Conservation (phyloP, 1,284 basidiomycete species). For the Leccinum solheimii region DNA sequence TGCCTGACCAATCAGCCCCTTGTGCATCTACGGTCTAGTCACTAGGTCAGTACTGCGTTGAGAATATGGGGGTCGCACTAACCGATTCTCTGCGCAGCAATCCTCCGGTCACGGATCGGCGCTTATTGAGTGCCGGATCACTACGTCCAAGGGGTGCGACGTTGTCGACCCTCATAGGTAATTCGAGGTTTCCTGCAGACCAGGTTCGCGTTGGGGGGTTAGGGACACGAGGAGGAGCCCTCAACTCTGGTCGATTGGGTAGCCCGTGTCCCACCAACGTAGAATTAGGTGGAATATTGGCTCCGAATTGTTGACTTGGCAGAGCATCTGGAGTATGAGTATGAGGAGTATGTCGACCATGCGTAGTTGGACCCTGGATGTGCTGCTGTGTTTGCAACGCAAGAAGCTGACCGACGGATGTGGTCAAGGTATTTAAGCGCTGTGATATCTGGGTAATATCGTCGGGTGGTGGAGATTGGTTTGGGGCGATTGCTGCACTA, state of each 20-base stretch:
- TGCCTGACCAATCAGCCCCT: slow-evolving; percentile 53
- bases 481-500: slow-evolving; percentile 61
- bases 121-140: slow-evolving; percentile 58
- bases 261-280: slow-evolving; percentile 55
- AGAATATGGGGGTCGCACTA: slow-evolving; percentile 48
- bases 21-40: slow-evolving; percentile 47
- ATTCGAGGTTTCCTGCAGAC: slow-evolving; percentile 75
- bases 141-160: slow-evolving; percentile 29
- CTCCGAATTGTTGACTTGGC: slow-evolving; percentile 48
- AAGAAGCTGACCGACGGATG: slow-evolving; percentile 83
- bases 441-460: slow-evolving; percentile 79
- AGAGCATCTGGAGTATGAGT: slow-evolving; percentile 50
- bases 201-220: slow-evolving; percentile 76
- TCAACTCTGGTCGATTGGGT: slow-evolving; percentile 60
- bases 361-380: slow-evolving; percentile 46
- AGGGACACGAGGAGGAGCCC: slow-evolving; percentile 54
- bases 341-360: slow-evolving; percentile 48
- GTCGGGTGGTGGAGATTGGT: slow-evolving; percentile 62
- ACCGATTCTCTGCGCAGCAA: slow-evolving; percentile 73
- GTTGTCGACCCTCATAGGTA: slow-evolving; percentile 59
- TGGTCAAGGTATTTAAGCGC: slow-evolving; percentile 77
- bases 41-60: slow-evolving; percentile 14
- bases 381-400: slow-evolving; percentile 73
- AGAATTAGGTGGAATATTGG: slow-evolving; percentile 41
- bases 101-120: slow-evolving; percentile 64